These are phyloP conservation scores for Somion occarium DNA, from an alignment of 1,284 basidiomycete species.

Conservation along the genomic window DNA sequence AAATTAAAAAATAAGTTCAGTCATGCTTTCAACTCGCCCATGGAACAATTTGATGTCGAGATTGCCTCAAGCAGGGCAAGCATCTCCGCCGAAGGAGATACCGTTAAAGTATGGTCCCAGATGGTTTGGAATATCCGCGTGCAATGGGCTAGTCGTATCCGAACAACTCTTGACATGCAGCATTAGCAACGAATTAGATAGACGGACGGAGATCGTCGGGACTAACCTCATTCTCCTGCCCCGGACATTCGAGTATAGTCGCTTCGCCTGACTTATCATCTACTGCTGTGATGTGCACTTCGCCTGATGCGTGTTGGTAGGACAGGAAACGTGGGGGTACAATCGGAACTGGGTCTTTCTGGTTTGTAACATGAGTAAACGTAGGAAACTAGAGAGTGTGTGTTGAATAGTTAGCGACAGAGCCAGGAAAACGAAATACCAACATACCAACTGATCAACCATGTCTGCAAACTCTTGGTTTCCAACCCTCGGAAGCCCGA, in stretches of 20 bases:
- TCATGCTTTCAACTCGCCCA: too few relatives aligned
- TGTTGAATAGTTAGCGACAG: background rate
- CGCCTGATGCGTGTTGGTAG: slow-evolving; percentile 30
- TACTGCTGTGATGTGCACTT: slow-evolving; percentile 30
- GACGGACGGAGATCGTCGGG: background rate
- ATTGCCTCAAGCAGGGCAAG: slow-evolving; percentile 19
- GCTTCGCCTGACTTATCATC: slow-evolving; percentile 13
- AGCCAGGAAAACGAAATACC: background rate
- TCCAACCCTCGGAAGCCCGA: slow-evolving; percentile 39
- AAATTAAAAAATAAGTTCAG: too few relatives aligned
- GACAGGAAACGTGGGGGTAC: slow-evolving; percentile 29
- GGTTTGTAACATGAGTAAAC: slow-evolving; percentile 31
- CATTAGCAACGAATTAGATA: background rate
- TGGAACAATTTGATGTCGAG: too few relatives aligned
- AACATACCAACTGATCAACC: slow-evolving; percentile 26
- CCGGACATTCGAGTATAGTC: slow-evolving; percentile 26
- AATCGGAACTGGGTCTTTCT: slow-evolving; percentile 32
- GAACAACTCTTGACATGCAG: slow-evolving; percentile 19
- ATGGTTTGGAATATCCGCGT: slow-evolving; percentile 21
- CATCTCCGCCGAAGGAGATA: slow-evolving; percentile 23
- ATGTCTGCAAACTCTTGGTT: slow-evolving; percentile 42
- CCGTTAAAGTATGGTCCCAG: slow-evolving; percentile 25
- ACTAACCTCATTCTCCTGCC: slow-evolving; percentile 24
- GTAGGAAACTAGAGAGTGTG: slow-evolving; percentile 16
- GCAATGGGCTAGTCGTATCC: slow-evolving; percentile 20